Evolutionary conservation across 345 rosid species (phyloP).

Genomic region (Gossypium herbaceum): DNA sequence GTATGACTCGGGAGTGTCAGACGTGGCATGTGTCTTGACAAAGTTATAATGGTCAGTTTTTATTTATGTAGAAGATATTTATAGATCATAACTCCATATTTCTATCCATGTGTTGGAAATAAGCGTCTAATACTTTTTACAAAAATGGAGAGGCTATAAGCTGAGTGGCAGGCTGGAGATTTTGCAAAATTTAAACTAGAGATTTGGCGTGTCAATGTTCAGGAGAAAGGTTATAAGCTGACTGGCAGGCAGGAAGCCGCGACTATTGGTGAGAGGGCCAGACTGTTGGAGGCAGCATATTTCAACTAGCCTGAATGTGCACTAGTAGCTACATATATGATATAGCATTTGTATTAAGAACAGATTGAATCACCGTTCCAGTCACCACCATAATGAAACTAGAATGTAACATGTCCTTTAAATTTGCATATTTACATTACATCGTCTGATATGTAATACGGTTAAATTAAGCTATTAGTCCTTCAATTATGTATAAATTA

Average conservation of each 20-base stretch:
- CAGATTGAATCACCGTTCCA: background rate
- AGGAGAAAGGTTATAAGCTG: conserved; percentile 66
- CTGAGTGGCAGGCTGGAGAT: too few relatives aligned
- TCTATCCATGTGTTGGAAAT: too few relatives aligned
- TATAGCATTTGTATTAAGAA: background rate
- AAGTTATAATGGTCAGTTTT: too few relatives aligned
- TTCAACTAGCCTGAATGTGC: conserved; percentile 27
- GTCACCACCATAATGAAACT: background rate
- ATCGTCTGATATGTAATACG: background rate
- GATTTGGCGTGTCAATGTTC: background rate
- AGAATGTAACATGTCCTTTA: background rate
- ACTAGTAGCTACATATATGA: background rate
- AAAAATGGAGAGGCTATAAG: too few relatives aligned
- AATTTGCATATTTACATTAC: background rate
- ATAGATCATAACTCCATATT: too few relatives aligned
- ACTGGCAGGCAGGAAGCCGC: conserved; percentile 45
- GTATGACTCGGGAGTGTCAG: background rate
- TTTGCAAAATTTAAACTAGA: background rate
- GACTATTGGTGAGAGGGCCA: conserved; percentile 47
- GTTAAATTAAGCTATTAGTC: too few relatives aligned
- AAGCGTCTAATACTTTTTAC: too few relatives aligned
- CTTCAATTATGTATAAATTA: too few relatives aligned
- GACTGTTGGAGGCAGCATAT: conserved; percentile 53
- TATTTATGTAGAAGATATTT: too few relatives aligned
- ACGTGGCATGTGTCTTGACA: too few relatives aligned